Evolutionary conservation across 352 stramenopile genomes (phyloP).

Genomic region (Pythium monospermum): DNA sequence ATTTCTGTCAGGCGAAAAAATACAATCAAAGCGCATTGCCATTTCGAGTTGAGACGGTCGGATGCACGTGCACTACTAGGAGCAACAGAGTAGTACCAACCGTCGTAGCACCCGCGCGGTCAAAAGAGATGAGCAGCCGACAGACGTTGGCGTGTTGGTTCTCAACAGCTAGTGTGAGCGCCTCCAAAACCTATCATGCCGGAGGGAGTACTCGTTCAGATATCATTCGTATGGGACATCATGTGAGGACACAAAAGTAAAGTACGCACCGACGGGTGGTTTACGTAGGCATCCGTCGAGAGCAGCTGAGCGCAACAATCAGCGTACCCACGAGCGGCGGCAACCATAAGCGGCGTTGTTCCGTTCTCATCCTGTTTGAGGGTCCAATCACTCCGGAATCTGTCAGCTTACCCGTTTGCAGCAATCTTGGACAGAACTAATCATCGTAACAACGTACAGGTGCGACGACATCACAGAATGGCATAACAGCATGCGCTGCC

Average conservation of each 20-base stretch:
- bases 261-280: background rate
- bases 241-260: background rate
- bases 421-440: no score
- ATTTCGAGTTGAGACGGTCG: no score
- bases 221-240: background rate
- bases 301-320: slow-evolving; percentile 7
- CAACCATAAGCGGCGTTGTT: slow-evolving; percentile 8
- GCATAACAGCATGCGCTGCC: background rate
- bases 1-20: background rate
- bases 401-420: no score
- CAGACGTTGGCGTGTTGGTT: slow-evolving; percentile 8
- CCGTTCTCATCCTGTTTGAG: background rate
- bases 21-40: no score
- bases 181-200: background rate
- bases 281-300: background rate
- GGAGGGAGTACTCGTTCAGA: no score
- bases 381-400: background rate
- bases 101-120: background rate
- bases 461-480: background rate
- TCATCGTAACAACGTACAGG: background rate
- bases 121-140: slow-evolving; percentile 3
- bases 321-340: slow-evolving; percentile 4
- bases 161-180: slow-evolving; percentile 2
- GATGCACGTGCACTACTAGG: no score
- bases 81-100: background rate